A percentile compares a stretch with the other conserved stretches of the same genome.
These are phyloP conservation scores for Rhytidhysteron rufulum DNA, from an alignment of 2,329 filamentous ascomycete species.

Conservation along the genomic window DNA sequence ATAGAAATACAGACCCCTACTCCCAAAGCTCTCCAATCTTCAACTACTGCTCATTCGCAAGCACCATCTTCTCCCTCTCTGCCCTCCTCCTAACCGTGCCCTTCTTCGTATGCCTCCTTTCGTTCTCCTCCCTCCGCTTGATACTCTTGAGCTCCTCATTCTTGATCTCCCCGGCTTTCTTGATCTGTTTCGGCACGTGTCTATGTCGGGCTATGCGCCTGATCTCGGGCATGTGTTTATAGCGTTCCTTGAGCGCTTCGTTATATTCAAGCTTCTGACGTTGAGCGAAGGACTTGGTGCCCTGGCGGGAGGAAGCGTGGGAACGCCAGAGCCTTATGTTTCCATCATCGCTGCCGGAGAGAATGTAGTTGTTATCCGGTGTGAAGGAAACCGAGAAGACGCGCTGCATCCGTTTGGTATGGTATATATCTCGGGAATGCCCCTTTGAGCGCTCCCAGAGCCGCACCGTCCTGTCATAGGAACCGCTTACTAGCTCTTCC, in stretches of 20 bases:
- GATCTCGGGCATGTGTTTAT: constrained; percentile 95
- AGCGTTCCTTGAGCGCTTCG: constrained; percentile 75
- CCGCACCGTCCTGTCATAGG: constrained; percentile 82
- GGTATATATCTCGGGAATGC: constrained; percentile 88
- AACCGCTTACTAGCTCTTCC: constrained; percentile 86
- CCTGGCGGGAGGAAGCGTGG: constrained; percentile 76
- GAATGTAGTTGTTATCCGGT: constrained; percentile 82
- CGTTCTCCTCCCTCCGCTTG: constrained; percentile 90
- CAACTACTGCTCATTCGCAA: constrained; percentile 65
- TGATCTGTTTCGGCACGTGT: constrained; percentile 86
- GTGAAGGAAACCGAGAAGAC: constrained; percentile 84
- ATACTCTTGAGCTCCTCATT: constrained; percentile 79
- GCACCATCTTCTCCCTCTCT: constrained; percentile 90
- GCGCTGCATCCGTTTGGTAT: constrained; percentile 96
- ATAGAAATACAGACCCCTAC: not conserved
- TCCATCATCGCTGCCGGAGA: constrained; percentile 90
- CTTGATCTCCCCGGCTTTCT: constrained; percentile 97
- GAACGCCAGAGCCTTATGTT: constrained; percentile 88
- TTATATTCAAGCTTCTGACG: constrained; percentile 91
- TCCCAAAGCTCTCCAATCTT: constrained; percentile 6
- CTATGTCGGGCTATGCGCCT: constrained; percentile 84
- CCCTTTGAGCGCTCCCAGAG: constrained; percentile 78
- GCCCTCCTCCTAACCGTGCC: constrained; percentile 67
- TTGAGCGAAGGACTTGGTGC: constrained; percentile 80
- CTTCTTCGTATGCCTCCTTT: constrained; percentile 85